phyloP scores from a whole-genome alignment of 2,329 filamentous ascomycete genomes.

The Blastomyces gilchristii region DNA sequence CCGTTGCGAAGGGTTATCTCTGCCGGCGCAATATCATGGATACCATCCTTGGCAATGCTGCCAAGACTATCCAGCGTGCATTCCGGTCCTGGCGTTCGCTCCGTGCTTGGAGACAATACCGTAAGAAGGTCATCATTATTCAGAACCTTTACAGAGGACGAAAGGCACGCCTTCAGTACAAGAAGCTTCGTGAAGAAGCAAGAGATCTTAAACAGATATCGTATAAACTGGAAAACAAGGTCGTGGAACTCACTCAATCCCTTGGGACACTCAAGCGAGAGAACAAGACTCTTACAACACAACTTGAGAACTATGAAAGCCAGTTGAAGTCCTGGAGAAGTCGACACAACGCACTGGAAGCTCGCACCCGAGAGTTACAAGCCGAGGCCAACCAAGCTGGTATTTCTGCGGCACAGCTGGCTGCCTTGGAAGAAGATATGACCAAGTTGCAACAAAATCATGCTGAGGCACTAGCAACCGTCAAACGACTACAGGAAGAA shows the following conservation, averaged over 20 bases:
- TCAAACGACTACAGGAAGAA: conserved; percentile 91
- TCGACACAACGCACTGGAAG: conserved; percentile 80
- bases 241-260: conserved; percentile 92
- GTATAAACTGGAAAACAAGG: conserved; percentile 99
- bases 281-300: conserved; percentile 78
- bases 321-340: conserved; percentile 96
- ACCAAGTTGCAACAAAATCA: conserved; percentile 78
- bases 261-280: conserved; percentile 85
- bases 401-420: conserved; percentile 81
- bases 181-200: conserved; percentile 84
- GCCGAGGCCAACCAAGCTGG: conserved; percentile 95
- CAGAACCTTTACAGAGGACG: conserved; percentile 91
- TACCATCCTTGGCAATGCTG: conserved; percentile 84
- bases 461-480: conserved; percentile 79
- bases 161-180: conserved; percentile 71
- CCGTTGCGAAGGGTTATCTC: conserved; percentile 82
- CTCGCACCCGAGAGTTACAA: conserved; percentile 84
- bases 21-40: conserved; percentile 88
- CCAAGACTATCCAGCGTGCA: conserved; percentile 75
- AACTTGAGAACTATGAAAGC: conserved; percentile 90
- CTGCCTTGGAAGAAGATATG: conserved; percentile 93
- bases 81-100: conserved; percentile 77
- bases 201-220: conserved; percentile 98
- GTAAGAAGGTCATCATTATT: conserved; percentile 77
- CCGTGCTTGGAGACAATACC: conserved; percentile 74